A percentile compares a stretch with the other conserved stretches of the same genome.
Conservation (phyloP, 2,329 filamentous ascomycete species). For the Colletotrichum higginsianum region DNA sequence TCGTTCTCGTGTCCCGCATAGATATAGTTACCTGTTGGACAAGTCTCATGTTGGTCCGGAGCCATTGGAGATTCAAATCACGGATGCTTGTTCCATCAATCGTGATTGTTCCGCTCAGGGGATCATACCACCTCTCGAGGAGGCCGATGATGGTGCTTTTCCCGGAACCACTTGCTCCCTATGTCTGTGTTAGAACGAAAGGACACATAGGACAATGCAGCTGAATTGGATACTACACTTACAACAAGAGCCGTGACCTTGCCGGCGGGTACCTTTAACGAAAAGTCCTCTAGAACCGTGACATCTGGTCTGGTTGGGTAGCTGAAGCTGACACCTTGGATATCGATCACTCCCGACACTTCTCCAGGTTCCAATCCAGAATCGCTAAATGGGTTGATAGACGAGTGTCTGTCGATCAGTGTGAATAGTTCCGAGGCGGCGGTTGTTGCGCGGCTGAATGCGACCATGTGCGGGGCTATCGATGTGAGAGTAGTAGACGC, state of each 20-base stretch:
- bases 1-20: constrained; percentile 21
- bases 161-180: constrained; percentile 72
- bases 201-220: constrained; percentile 49
- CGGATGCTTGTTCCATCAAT: constrained; percentile 49
- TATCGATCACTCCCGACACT: constrained; percentile 69
- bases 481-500: constrained; percentile 44
- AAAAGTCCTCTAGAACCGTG: constrained; percentile 74
- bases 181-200: constrained; percentile 46
- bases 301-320: constrained; percentile 79
- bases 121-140: constrained; percentile 74
- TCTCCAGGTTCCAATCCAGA: constrained; percentile 39
- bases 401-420: constrained; percentile 47
- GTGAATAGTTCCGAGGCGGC: constrained; percentile 46
- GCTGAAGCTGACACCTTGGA: constrained; percentile 75
- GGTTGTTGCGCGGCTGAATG: constrained; percentile 45
- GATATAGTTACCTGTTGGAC: constrained; percentile 47
- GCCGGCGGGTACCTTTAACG: constrained; percentile 71
- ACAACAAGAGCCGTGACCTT: constrained; percentile 77
- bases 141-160: constrained; percentile 80
- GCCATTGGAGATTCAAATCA: constrained; percentile 49
- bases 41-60: constrained; percentile 50
- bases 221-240: constrained; percentile 63
- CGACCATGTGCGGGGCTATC: constrained; percentile 43
- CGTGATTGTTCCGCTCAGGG: constrained; percentile 45
- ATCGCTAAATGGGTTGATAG: constrained; percentile 44